phyloP scores from a whole-genome alignment of 805 yeast species.

The Monosporozyma aquatica region DNA sequence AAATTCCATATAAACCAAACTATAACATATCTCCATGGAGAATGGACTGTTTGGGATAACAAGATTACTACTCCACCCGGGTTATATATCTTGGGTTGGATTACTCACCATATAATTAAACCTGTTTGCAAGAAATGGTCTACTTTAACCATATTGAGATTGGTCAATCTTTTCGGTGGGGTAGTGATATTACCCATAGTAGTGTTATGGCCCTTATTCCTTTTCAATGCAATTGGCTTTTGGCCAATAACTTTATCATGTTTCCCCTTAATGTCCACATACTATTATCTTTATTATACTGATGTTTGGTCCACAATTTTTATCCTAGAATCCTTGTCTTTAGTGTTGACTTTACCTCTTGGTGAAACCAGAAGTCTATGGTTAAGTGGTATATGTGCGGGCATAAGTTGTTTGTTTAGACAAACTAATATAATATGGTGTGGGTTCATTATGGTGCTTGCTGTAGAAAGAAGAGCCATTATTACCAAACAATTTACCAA shows the following conservation, averaged over 20 bases:
- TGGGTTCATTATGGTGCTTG: conserved; percentile 45
- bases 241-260: conserved; percentile 38
- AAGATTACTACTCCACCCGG: conserved; percentile 98
- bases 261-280: conserved; percentile 66
- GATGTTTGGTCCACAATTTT: conserved; percentile 86
- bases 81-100: conserved; percentile 45
- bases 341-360: conserved; percentile 35
- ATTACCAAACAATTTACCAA: conserved; percentile 35
- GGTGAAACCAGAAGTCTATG: conserved; percentile 31
- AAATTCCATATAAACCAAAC: conserved; percentile 80
- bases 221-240: conserved; percentile 36
- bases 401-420: conserved; percentile 62
- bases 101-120: conserved; percentile 24
- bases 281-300: conserved; percentile 75
- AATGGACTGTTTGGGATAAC: conserved; percentile 66
- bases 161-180: conserved; percentile 62
- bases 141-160: conserved; percentile 37
- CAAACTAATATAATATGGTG: conserved; percentile 92
- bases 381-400: conserved; percentile 47
- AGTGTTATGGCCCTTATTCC: conserved; percentile 33
- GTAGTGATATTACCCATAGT: conserved; percentile 42
- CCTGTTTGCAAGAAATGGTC: conserved; percentile 20
- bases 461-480: conserved; percentile 43
- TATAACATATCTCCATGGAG: conserved; percentile 49
- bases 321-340: conserved; percentile 46